These are phyloP conservation scores for Rhododendron griersonianum DNA, from an alignment of 148 eudicot species.

Conservation along the genomic window DNA sequence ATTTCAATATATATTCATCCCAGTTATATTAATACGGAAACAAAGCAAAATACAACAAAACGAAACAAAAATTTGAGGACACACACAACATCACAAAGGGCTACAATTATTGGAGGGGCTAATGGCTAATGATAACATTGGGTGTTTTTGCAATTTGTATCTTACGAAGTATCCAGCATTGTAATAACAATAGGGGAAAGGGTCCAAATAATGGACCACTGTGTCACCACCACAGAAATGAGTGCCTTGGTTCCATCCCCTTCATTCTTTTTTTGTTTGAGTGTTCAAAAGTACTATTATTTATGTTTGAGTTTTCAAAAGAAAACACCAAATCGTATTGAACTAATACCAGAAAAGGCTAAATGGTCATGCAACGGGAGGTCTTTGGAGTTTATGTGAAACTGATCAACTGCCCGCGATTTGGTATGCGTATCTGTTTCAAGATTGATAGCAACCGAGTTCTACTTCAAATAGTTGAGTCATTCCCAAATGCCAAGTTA, in stretches of 20 bases:
- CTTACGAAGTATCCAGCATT: neutral
- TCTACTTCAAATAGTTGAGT: too few relatives aligned
- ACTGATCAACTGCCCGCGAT: too few relatives aligned
- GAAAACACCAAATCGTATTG: neutral
- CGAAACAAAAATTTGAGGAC: neutral
- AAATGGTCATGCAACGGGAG: too few relatives aligned
- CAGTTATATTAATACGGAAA: too few relatives aligned
- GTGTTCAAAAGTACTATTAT: too few relatives aligned
- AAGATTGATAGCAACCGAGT: too few relatives aligned
- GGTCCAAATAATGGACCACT: conserved; percentile 1
- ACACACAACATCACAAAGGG: neutral
- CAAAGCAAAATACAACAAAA: too few relatives aligned
- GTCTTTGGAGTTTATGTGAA: too few relatives aligned
- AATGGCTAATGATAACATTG: neutral
- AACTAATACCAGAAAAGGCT: too few relatives aligned
- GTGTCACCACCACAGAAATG: conserved; percentile 1
- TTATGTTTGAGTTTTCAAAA: too few relatives aligned
- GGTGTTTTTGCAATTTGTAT: neutral
- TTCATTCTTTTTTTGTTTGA: neutral
- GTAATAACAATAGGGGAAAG: neutral
- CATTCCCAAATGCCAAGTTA: neutral
- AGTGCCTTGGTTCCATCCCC: neutral
- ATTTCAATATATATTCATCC: too few relatives aligned
- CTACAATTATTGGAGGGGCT: neutral
- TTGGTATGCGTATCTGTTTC: too few relatives aligned